phyloP scores from a whole-genome alignment of 1,284 basidiomycete species.

The Heterobasidion irregulare region DNA sequence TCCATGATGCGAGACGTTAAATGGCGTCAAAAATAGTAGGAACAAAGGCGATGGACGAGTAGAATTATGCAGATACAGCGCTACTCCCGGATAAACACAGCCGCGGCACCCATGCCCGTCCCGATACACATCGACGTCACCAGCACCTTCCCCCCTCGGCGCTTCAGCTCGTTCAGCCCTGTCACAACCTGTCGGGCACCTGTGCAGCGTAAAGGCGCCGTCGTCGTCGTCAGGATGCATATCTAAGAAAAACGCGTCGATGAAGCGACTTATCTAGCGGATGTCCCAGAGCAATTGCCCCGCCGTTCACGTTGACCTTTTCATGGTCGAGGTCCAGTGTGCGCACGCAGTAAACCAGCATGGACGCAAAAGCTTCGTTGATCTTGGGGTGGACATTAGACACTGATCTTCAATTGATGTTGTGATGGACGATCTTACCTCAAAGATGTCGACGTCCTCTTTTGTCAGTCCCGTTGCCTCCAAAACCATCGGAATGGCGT shows the following conservation, averaged over 20 bases:
- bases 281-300: slow-evolving; percentile 84
- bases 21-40: too few species aligned
- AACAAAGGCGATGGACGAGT: too few species aligned
- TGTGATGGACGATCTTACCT: slow-evolving; percentile 32
- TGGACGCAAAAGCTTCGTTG: slow-evolving; percentile 90
- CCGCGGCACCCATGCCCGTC: slow-evolving; percentile 87
- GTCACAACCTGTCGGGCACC: slow-evolving; percentile 87
- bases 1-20: too few species aligned
- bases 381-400: slow-evolving; percentile 35
- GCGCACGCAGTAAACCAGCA: slow-evolving; percentile 77
- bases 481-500: slow-evolving; percentile 66
- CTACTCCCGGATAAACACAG: slow-evolving; percentile 54
- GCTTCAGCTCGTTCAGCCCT: slow-evolving; percentile 73
- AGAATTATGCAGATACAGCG: too few species aligned
- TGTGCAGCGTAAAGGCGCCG: slow-evolving; percentile 57
- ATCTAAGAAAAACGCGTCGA: background rate
- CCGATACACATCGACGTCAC: slow-evolving; percentile 86
- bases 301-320: slow-evolving; percentile 86
- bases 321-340: slow-evolving; percentile 61
- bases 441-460: slow-evolving; percentile 75
- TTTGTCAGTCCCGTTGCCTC: slow-evolving; percentile 55
- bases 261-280: slow-evolving; percentile 62
- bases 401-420: background rate
- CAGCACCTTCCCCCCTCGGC: slow-evolving; percentile 71
- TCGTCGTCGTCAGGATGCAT: slow-evolving; percentile 6